Base-by-base conservation (phyloP, 768 basidiomycete species). In the Inosperma sp. region DNA sequence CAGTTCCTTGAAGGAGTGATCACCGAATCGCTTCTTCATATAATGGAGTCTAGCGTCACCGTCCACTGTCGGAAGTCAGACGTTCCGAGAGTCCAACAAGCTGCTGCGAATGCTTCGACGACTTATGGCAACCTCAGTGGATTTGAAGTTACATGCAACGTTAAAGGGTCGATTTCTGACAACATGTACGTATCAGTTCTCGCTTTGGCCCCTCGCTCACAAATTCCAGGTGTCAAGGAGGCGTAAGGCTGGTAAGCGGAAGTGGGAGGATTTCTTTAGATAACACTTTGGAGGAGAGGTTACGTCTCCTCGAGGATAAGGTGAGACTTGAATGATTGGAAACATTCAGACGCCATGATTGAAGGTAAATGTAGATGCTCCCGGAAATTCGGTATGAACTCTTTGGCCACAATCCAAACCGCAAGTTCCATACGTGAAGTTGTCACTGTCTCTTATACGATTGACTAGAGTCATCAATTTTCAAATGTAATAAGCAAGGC, bases 271-370 rank as follows among this genome's bases (percentile, higher is more conserved):
- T 97, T 66, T 86, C 82, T 17, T 77, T 99, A 19, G 89, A 98
- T 69, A 98, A 99, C 65, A 93, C 94, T 2, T 74, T 99, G 44
- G 94, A 95, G 59, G 93, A 97, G 67, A 79, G 95, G 40, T 68
- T 99, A 62, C 78, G 84, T 56, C 67, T 98, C 57, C 72, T 99
- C 33, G 93, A 97, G 70, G 91, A 96, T 63, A 79, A 87, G 70
- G 93, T 91, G 56, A 55, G 83, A 69, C 8, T 26, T 12, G 51
- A 19, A 40, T 23, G 0, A 16, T 39, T 23, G 6, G n/a, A n/a
- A n/a, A n/a, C n/a, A n/a, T n/a, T 14, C 40, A 33, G n/a, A n/a
- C n/a, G 40, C 19, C 40, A 39, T n/a, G 34, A 41, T 17, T 45
- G 34, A 40, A 41, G 17, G 16, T 34, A 22, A 34, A 4, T n/a